A percentile compares a stretch with the other conserved stretches of the same genome.
These are phyloP conservation scores for Rhizopogon vinicolor DNA, from an alignment of 768 basidiomycete species.

Conservation along the genomic window DNA sequence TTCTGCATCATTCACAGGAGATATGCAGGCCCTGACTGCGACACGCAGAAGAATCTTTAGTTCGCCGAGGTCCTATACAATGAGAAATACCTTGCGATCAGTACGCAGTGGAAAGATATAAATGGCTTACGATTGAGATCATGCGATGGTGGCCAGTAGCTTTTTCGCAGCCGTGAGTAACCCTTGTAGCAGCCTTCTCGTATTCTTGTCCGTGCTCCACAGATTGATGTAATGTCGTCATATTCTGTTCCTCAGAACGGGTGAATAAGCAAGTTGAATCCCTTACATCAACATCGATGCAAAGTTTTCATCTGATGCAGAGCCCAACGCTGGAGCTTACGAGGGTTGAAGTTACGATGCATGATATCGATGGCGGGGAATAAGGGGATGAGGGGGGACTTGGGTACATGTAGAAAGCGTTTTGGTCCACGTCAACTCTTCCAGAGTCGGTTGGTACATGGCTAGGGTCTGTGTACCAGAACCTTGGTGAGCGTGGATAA, in stretches of 20 bases:
- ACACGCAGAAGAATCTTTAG: slow-evolving; percentile 56
- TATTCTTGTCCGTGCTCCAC: slow-evolving; percentile 59
- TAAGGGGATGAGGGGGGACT: slow-evolving; percentile 46
- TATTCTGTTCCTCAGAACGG: slow-evolving; percentile 42
- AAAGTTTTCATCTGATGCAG: slow-evolving; percentile 37
- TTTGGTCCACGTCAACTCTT: slow-evolving; percentile 50
- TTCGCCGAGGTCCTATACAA: slow-evolving; percentile 48
- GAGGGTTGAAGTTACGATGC: slow-evolving; percentile 31
- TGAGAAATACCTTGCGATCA: neutral
- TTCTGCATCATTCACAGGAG: too few relatives aligned
- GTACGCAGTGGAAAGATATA: neutral
- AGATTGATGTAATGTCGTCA: slow-evolving; percentile 12
- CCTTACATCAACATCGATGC: slow-evolving; percentile 65
- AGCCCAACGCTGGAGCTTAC: slow-evolving; percentile 62
- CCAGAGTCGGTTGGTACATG: slow-evolving; percentile 53
- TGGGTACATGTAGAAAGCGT: slow-evolving; percentile 39
- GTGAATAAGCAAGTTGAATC: slow-evolving; percentile 60
- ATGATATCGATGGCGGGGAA: slow-evolving; percentile 53
- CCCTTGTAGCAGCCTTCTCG: slow-evolving; percentile 49
- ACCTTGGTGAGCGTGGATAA: slow-evolving; percentile 50
- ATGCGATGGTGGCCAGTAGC: slow-evolving; percentile 59
- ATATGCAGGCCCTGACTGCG: slow-evolving; percentile 42
- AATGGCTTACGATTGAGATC: slow-evolving; percentile 50
- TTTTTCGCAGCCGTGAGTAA: slow-evolving; percentile 43
- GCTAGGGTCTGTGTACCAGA: slow-evolving; percentile 54